Percentiles rank a stretch among this genome's conserved stretches.
These are phyloP conservation scores for Paramecium biaurelia DNA, from an alignment of 73 alveolate genomes.

Conservation along the genomic window DNA sequence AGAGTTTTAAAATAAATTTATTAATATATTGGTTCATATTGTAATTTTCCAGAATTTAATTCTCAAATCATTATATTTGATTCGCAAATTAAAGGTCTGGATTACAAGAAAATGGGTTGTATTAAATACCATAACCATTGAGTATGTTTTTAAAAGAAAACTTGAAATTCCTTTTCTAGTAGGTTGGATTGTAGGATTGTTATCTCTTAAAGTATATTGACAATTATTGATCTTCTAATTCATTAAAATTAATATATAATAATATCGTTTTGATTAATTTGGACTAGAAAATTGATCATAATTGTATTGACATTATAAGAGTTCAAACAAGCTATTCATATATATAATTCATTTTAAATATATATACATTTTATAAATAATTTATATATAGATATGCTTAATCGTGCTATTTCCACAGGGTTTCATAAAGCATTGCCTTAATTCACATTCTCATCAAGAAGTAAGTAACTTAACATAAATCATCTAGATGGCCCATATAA, in stretches of 20 bases:
- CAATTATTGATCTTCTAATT: background rate
- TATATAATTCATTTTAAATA: background rate
- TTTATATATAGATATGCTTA: constrained; percentile 23
- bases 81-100: background rate
- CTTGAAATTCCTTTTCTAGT: background rate
- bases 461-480: background rate
- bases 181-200: background rate
- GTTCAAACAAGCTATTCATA: background rate
- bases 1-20: background rate
- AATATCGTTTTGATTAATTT: background rate
- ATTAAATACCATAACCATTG: background rate
- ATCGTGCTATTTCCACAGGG: background rate
- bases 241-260: background rate
- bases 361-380: background rate
- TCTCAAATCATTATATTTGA: constrained; percentile 11
- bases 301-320: background rate
- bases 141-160: background rate
- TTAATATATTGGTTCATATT: background rate
- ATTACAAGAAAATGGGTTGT: background rate
- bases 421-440: background rate
- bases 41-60: background rate
- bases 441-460: background rate
- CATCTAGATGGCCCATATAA: constrained; percentile 84
- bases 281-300: background rate
- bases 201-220: background rate